Base-by-base conservation (phyloP, 306 rosid genomes). In the Ziziphus jujuba region DNA sequence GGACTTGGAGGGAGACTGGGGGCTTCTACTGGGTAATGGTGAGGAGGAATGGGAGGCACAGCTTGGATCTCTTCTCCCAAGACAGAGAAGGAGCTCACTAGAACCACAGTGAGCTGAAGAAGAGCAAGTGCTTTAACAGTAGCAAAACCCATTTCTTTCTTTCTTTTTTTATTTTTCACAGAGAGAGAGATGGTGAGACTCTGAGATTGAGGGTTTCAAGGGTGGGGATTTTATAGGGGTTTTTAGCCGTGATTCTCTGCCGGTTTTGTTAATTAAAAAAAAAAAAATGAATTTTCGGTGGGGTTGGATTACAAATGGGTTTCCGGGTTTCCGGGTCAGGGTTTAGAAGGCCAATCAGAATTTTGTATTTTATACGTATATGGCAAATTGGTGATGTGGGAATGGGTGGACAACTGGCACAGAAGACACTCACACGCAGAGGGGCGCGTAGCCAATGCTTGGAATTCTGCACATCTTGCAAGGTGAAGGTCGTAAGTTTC, bases 401-500 rank as follows among this genome's bases (percentile, higher is more conserved):
- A 63, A 63, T 22, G 19, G 44, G 15, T 8, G 55, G 38, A 71
- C 76, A 65, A 64, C 61, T 9, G 49, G 36, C n/a, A n/a, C 40
- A 19, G 57, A 25, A 24, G 6, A 15, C 38, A 34, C 17, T 54
- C 77, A 62, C 82, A 63, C 76, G 84, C 48, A 71, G 7, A 60
- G 74, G 54, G 21, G 60, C 4, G 21, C 2, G 4, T 40, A 48
- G 47, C 53, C 71, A 78, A 58, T 24, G 22, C 53, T 54, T 63
- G 66, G 69, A 71, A 65, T 58, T 38, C 33, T 28, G 4, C 72
- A 55, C 72, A 23, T 14, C 23, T 35, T 28, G 52, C 76, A 3
- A 69, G 72, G 75, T 69, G 23, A 22, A 57, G 20, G 82, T 45
- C 4, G 44, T n/a, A 79, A 79, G 58, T 79, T 73, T 83, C 80